Evolutionary conservation across 345 rosid species (phyloP).

Genomic region (Acer yangbiense): DNA sequence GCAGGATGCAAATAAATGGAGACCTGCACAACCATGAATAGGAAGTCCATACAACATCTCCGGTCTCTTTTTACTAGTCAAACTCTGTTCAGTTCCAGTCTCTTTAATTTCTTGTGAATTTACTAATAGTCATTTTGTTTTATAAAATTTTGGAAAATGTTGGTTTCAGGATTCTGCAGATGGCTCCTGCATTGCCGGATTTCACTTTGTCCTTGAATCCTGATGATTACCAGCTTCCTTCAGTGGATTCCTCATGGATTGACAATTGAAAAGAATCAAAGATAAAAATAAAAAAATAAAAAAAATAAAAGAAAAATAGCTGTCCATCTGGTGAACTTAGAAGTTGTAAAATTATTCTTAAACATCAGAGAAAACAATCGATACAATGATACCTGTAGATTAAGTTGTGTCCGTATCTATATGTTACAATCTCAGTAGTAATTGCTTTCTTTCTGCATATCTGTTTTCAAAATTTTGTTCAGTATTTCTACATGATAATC

Average conservation of each 20-base stretch:
- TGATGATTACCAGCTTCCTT: conserved; percentile 43
- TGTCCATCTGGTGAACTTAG: not conserved
- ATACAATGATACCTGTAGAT: not conserved
- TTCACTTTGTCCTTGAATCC: conserved; percentile 42
- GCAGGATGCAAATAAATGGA: conserved; percentile 22
- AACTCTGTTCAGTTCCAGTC: not conserved
- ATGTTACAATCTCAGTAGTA: not conserved
- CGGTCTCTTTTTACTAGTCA: no score
- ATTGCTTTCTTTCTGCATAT: no score
- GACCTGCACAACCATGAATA: conserved; percentile 26
- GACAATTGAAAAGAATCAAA: conserved; percentile 7
- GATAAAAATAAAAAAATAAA: no score
- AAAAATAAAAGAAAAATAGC: not conserved
- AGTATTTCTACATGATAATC: no score
- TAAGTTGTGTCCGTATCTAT: no score
- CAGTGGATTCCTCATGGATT: conserved; percentile 36
- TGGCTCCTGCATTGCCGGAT: conserved; percentile 43
- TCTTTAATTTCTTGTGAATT: not conserved
- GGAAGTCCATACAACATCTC: conserved; percentile 14
- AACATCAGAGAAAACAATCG: not conserved
- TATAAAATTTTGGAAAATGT: not conserved
- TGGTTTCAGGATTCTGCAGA: conserved; percentile 34
- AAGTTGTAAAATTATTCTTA: not conserved
- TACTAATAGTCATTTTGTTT: not conserved
- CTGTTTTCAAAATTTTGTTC: no score